Base-by-base conservation (phyloP, 2,329 filamentous ascomycete species). In the Monascus ruber region DNA sequence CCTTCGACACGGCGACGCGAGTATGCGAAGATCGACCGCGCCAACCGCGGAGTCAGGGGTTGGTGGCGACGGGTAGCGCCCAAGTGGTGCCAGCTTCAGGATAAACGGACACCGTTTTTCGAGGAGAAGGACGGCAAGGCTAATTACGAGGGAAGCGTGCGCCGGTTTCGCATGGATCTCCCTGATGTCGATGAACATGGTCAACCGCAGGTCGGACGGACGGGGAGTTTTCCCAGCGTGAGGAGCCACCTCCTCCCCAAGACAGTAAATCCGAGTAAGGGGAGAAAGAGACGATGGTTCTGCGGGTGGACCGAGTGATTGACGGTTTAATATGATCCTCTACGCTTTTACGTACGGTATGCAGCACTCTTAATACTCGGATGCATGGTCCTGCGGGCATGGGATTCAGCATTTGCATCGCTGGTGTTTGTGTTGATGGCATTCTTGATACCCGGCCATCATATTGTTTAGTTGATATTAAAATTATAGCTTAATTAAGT, bases 21-120 rank as follows among this genome's bases (percentile, higher is more conserved):
- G 44, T 69, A 70, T 40, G 58, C 76, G 77, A 51, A 78, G 73
- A 63, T 77, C 69, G 59, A 65, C 51, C 61, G 63, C 7, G 60
- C 61, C 35, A 61, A 53, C 41, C 59, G 53, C 17, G 66, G 66
- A 3, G 45, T 69, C 4, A 57, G 65, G 1, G 64, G 66, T 2
- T 45, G 68, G 5, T 64, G 64, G 58, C 55, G 63, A 0, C 56
- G 58, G 5, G 54, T 66, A 4, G 60, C 64, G 3, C 65, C 66
- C 0, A 52, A 54, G 33, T 66, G 64, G 55, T 61, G 62, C 40
- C 61, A 59, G 26, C 46, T 52, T 8, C 49, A 51, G 4, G 48
- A 56, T 9, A 47, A 49, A 4, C 52, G 63, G 9, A 55, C 51
- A 4, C 63, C 58, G 0, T 70, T 70, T 43, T 69, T 65, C 38